Evolutionary conservation across 495 filamentous ascomycete species (phyloP), one percentile per base, ranked within the genome.

Genomic region (Penicillium bovifimosum): DNA sequence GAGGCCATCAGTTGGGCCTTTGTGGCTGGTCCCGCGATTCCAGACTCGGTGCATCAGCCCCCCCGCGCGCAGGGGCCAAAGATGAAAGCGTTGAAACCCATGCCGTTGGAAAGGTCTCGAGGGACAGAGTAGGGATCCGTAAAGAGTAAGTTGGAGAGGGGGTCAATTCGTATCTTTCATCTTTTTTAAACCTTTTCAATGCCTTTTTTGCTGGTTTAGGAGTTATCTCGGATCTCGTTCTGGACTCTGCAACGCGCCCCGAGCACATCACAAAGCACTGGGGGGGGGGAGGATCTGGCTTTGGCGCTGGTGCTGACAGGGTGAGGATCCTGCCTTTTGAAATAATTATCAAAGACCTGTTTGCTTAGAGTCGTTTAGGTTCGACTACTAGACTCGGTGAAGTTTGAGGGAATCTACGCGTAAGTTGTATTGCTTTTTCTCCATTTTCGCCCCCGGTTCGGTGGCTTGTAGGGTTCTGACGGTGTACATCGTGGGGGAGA

Each of bases 21-120:
- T 50, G 41, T 41, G 47, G 47, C 47, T 50, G 36, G 34, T 50
- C 29, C 29, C 29, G 27, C n/a, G 38, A 35, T 34, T 50, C 38
- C 28, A 50, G 47, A 42, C 47, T 38, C 9, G 16, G 47, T 50
- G 29, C 18, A 28, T 42, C 29, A 50, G 18, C 47, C 47, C 47
- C 27, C 47, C n/a, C 34, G 44, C 47, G 47, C 45, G 38, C 36
- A 50, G 47, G 47, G 47, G 36, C 36, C 47, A 50, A 41, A 32
- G 9, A 10, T 10, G 24, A 39, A 38, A 36, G 43, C 34, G 14
- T 4, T 24, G 20, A 6, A 17, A 24, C 11, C 34, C 33, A 47
- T 17, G 26, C 18, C 18, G 20, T 28, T 45, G 14, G 8, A 32
- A 17, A 24, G 17, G 13, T 43, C 28, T 43, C 31, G 29, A 24